These are phyloP conservation scores for Suillus placidus DNA, from an alignment of 768 basidiomycete species.

Conservation along the genomic window DNA sequence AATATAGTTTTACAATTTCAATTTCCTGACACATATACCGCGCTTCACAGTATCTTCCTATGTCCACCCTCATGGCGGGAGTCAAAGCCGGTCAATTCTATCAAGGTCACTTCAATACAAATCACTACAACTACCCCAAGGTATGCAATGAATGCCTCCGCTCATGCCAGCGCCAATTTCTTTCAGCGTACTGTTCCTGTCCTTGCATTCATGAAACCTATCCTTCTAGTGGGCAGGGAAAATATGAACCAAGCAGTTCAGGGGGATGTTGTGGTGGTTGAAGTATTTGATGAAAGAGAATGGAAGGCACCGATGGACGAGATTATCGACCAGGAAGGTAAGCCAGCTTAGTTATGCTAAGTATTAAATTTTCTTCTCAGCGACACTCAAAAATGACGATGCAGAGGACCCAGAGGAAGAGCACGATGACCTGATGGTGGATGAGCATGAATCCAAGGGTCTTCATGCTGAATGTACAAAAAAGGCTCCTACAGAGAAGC, in stretches of 20 bases:
- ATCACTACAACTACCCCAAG: conserved; percentile 95
- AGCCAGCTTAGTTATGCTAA: conserved; percentile 24
- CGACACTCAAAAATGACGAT: conserved; percentile 84
- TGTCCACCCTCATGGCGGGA: conserved; percentile 72
- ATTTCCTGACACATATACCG: conserved; percentile 5
- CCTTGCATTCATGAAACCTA: conserved; percentile 70
- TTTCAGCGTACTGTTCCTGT: conserved; percentile 79
- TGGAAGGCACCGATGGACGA: conserved; percentile 94
- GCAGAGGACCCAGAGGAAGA: conserved; percentile 75
- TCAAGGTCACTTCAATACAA: conserved; percentile 95
- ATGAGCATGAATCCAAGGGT: conserved; percentile 45
- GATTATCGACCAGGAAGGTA: conserved; percentile 92
- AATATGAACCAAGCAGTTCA: conserved; percentile 96
- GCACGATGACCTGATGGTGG: conserved; percentile 40
- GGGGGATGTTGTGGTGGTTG: conserved; percentile 90
- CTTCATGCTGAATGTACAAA: conserved; percentile 31
- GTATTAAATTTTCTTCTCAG: conserved; percentile 39
- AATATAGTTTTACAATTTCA: neutral
- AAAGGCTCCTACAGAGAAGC: conserved; percentile 56
- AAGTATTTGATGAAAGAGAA: conserved; percentile 82
- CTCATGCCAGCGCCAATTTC: neutral
- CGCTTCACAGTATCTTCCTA: conserved; percentile 70
- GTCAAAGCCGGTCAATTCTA: conserved; percentile 82
- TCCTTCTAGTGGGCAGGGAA: conserved; percentile 85
- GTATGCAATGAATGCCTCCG: conserved; percentile 35